These are phyloP conservation scores for Gryganskiella cystojenkinii DNA, from an alignment of 192 early-diverging fungal species.

Conservation along the genomic window DNA sequence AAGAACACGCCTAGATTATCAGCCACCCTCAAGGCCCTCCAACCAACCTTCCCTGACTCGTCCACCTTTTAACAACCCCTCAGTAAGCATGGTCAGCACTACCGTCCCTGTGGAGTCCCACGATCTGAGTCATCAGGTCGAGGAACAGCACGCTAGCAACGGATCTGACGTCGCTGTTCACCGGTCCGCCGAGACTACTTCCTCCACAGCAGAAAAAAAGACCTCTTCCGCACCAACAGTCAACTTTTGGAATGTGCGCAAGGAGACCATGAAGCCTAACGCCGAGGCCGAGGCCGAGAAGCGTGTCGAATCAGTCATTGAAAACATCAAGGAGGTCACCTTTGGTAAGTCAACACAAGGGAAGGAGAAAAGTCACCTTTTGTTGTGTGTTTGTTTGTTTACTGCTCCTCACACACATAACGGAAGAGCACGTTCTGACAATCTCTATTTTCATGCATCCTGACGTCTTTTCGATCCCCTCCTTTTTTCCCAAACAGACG, in stretches of 20 bases:
- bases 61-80: no score
- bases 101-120: conserved; percentile 31
- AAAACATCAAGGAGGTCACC: conserved; percentile 49
- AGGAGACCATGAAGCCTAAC: conserved; percentile 43
- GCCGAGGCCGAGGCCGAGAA: conserved; percentile 36
- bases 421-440: not conserved
- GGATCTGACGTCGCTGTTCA: not conserved
- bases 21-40: no score
- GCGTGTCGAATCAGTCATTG: conserved; percentile 45
- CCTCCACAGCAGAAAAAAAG: conserved; percentile 15
- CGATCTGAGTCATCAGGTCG: conserved; percentile 15
- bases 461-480: not conserved
- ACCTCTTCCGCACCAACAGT: conserved; percentile 24
- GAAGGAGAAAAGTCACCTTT: no score
- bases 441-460: not conserved
- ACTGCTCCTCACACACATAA: no score
- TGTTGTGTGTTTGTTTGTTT: not conserved
- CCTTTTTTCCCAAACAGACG: not conserved
- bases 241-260: conserved; percentile 46
- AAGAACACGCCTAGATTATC: no score
- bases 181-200: conserved; percentile 2
- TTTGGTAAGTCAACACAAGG: conserved; percentile 33
- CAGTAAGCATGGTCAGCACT: conserved; percentile 34
- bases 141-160: conserved; percentile 3
- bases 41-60: no score